Base-by-base conservation (phyloP, 768 basidiomycete genomes). In the Pulveroboletus ravenelii region DNA sequence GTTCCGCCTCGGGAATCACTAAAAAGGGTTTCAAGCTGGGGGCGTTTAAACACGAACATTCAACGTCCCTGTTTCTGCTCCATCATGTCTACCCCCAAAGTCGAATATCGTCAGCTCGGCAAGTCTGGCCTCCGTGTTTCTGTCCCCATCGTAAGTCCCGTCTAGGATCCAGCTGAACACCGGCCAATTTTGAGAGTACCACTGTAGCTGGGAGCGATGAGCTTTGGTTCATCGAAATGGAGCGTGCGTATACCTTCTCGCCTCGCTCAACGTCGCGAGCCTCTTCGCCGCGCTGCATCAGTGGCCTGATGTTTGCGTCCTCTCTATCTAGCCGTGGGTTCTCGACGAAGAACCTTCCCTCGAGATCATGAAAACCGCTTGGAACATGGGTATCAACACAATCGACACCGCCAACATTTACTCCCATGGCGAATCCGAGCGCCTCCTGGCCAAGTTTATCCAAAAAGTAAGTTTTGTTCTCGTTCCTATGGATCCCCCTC, bases 361-460 rank as follows among this genome's bases (percentile, higher is more conserved):
- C 18, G 52, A 60, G 41, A 59, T 74, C 51, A 48, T 75, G 44
- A 72, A 73, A 51, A 60, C 63, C 10, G 75, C 75, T 4, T 74
- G 63, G 62, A 65, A 73, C 27, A 54, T 63, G 12, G 75, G 75
- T 5, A 65, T 76, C 51, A 71, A 63, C 48, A 72, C 70, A 5
- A 63, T 70, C 45, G 73, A 75, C 37, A 72, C 72, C 1, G 69
- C 72, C n/a, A 72, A 72, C 45, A 14, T 67, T 3, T 74, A 72
- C 40, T 65, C 64, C 15, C 64, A 66, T 32, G 71, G 69, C 23
- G 63, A 65, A 42, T 73, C 71, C 0, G 75, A 76, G 50, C 54
- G 61, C 10, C 41, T 76, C 37, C 46, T 74, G 9, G 72, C 56
- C 12, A 67, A 69, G 51, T 72, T 70, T 29, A 57, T 75, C 6